These are phyloP conservation scores for Narthecium ossifragum DNA, from an alignment of 106 monocot genomes.

Conservation along the genomic window DNA sequence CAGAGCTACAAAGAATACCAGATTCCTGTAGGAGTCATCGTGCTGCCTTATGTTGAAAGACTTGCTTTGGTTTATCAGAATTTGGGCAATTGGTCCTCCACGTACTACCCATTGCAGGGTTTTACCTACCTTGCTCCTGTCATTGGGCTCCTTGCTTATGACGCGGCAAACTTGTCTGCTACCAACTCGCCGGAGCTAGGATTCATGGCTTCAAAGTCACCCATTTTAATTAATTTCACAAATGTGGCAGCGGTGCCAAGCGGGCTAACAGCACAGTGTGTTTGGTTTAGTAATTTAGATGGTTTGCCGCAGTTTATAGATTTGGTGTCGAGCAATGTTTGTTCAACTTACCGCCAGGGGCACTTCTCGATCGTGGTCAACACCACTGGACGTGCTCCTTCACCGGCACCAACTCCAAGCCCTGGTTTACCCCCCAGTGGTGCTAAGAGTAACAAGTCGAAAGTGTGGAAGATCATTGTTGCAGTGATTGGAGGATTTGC, in stretches of 20 bases:
- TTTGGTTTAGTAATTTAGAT: slow-evolving; percentile 58
- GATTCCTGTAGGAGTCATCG: slow-evolving; percentile 53
- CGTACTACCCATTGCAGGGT: slow-evolving; percentile 60
- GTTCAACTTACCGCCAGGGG: slow-evolving; percentile 45
- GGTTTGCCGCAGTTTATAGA: slow-evolving; percentile 46
- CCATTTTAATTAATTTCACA: slow-evolving; percentile 55
- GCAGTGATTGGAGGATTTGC: slow-evolving; percentile 32
- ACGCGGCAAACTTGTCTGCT: slow-evolving; percentile 52
- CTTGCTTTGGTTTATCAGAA: slow-evolving; percentile 89
- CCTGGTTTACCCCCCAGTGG: not conserved
- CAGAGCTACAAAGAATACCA: slow-evolving; percentile 52
- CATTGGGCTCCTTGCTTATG: slow-evolving; percentile 68
- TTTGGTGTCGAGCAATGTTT: slow-evolving; percentile 36
- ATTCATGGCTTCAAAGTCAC: slow-evolving; percentile 26
- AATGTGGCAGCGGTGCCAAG: slow-evolving; percentile 13
- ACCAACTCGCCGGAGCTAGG: slow-evolving; percentile 44
- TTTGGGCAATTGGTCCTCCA: slow-evolving; percentile 62
- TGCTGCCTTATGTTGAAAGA: slow-evolving; percentile 57
- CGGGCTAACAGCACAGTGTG: slow-evolving; percentile 35
- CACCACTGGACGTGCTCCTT: slow-evolving; percentile 34
- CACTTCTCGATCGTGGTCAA: slow-evolving; percentile 77
- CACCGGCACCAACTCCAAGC: slow-evolving; percentile 11
- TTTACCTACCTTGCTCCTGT: slow-evolving; percentile 61
- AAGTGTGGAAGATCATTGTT: slow-evolving; percentile 48
- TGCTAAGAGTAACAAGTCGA: slow-evolving; percentile 23